Evolutionary conservation across 2,329 filamentous ascomycete species (phyloP).

Genomic region (Beauveria sp.): DNA sequence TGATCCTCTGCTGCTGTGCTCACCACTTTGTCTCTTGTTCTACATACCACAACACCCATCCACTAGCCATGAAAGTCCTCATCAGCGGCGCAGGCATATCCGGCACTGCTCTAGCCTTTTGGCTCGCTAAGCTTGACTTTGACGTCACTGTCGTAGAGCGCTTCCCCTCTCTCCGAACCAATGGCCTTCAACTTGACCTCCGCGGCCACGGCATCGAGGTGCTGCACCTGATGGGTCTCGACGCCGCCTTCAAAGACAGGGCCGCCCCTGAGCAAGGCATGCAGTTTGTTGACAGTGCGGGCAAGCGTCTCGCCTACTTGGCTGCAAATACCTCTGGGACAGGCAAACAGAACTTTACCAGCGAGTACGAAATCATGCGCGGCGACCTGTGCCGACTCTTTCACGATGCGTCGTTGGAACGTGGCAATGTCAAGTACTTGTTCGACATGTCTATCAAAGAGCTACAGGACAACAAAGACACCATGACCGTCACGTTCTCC

Average conservation of each 20-base stretch:
- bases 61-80: constrained; percentile 20
- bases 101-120: constrained; percentile 39
- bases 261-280: constrained; percentile 39
- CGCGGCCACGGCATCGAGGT: constrained; percentile 42
- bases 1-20: too few relatives aligned
- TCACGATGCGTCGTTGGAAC: constrained; percentile 21
- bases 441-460: constrained; percentile 21
- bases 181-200: constrained; percentile 47
- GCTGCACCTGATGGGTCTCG: constrained; percentile 43
- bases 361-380: constrained; percentile 48
- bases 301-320: constrained; percentile 31
- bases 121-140: constrained; percentile 33
- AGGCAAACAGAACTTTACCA: constrained; percentile 30
- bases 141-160: constrained; percentile 35
- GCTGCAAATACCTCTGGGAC: constrained; percentile 20
- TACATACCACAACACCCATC: neutral
- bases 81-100: constrained; percentile 27
- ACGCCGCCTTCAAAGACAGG: constrained; percentile 33
- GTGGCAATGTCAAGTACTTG: constrained; percentile 19
- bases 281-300: constrained; percentile 31
- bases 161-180: constrained; percentile 31
- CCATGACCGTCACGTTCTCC: constrained; percentile 32
- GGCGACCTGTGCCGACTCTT: constrained; percentile 41
- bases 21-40: neutral
- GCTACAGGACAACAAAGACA: constrained; percentile 19